phyloP scores from a whole-genome alignment of 345 rosid genomes.

The Diplotaxis tenuifolia region DNA sequence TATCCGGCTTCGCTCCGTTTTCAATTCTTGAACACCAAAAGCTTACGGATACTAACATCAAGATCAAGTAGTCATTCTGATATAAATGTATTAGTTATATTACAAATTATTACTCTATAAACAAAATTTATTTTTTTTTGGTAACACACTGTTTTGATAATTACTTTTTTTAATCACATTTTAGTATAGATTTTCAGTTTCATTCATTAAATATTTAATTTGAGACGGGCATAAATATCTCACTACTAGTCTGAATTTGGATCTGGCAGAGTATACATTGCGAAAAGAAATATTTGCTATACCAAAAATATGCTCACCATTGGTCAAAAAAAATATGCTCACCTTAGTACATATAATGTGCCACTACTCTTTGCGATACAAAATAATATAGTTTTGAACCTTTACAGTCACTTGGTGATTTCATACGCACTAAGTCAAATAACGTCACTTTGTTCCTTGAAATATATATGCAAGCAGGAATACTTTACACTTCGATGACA shows the following conservation, averaged over 20 bases:
- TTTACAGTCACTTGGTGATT: slow-evolving; percentile 7
- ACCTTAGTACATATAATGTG: not conserved
- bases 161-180: not conserved
- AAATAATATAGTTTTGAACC: not conserved
- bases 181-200: not conserved
- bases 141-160: not conserved
- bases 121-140: not conserved
- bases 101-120: not conserved
- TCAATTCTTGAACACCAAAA: not conserved
- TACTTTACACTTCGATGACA: slow-evolving; percentile 24
- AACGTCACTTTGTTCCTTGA: slow-evolving; percentile 11
- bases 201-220: not conserved
- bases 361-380: not conserved
- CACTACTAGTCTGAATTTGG: not conserved
- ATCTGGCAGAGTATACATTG: not conserved
- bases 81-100: not conserved
- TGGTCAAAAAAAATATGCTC: not conserved
- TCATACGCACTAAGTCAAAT: slow-evolving; percentile 10
- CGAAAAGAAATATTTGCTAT: not conserved
- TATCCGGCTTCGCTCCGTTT: not conserved
- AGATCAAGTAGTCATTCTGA: not conserved
- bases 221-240: not conserved
- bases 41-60: not conserved
- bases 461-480: not conserved
- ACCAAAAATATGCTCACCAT: too few species aligned